Evolutionary conservation across 345 rosid species (phyloP).

Genomic region (Mallotus nudiflorus): DNA sequence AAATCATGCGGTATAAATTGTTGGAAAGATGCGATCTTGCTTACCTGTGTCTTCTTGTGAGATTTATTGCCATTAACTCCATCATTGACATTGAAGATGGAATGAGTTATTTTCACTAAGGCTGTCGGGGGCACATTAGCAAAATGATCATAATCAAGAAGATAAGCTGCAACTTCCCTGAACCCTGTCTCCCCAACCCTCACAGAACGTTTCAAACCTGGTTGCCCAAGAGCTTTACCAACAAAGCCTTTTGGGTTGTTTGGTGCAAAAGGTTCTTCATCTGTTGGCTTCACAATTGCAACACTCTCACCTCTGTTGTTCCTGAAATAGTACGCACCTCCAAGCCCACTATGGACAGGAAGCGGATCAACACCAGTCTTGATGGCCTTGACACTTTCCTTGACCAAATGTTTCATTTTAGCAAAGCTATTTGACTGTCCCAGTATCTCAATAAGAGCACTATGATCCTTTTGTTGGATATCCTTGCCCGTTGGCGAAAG

Average conservation of each 20-base stretch:
- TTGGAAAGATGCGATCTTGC: conserved; percentile 97
- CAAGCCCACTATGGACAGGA: conserved; percentile 81
- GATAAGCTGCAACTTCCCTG: conserved; percentile 98
- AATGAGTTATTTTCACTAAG: conserved; percentile 92
- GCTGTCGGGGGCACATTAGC: conserved; percentile 97
- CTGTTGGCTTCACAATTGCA: conserved; percentile 96
- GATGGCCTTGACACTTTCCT: conserved; percentile 77
- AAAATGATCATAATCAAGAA: conserved; percentile 74
- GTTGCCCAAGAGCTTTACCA: conserved; percentile 96
- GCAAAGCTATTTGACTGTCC: conserved; percentile 59
- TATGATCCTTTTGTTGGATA: conserved; percentile 70
- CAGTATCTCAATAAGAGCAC: conserved; percentile 89
- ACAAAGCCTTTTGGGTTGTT: conserved; percentile 98
- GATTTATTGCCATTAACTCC: conserved; percentile 70
- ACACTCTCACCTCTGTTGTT: conserved; percentile 69
- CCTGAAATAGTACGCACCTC: conserved; percentile 92
- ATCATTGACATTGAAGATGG: conserved; percentile 80
- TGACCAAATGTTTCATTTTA: conserved; percentile 50
- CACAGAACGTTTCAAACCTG: conserved; percentile 93
- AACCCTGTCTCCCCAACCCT: conserved; percentile 96
- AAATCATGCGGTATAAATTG: conserved; percentile 91
- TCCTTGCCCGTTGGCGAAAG: conserved; percentile 90
- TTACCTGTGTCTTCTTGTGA: conserved; percentile 63
- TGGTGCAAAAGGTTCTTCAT: conserved; percentile 99
- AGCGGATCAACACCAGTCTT: conserved; percentile 83